Evolutionary conservation across 257 asterid genomes (phyloP).

Genomic region (Linaria vulgaris): DNA sequence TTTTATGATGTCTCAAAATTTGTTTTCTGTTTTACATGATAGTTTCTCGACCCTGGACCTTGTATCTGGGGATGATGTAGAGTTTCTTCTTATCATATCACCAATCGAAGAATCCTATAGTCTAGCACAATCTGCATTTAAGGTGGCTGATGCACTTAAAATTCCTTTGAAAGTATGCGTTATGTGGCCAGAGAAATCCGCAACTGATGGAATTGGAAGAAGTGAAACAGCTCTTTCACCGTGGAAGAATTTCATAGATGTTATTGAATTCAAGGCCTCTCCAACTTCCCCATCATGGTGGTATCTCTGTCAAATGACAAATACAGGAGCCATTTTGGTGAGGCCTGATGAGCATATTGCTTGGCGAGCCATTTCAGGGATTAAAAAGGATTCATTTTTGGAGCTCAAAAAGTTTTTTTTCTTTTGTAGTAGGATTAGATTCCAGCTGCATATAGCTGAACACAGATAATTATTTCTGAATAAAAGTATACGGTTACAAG

Average conservation of each 20-base stretch:
- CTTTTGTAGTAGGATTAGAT: conserved; percentile 42
- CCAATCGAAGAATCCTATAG: conserved; percentile 63
- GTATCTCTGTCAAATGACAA: conserved; percentile 72
- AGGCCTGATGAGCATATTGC: conserved; percentile 96
- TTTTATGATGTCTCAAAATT: neutral
- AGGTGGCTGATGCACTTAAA: conserved; percentile 56
- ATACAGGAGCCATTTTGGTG: conserved; percentile 77
- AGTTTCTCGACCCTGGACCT: conserved; percentile 75
- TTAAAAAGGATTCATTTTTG: conserved; percentile 31
- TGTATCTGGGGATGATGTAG: conserved; percentile 50
- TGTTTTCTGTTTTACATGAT: conserved; percentile 40
- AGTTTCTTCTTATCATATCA: conserved; percentile 79
- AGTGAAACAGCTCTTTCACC: conserved; percentile 52
- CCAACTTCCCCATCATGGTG: conserved; percentile 67
- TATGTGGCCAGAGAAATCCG: conserved; percentile 55
- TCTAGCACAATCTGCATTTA: conserved; percentile 66
- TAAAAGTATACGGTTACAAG: neutral
- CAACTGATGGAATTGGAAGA: conserved; percentile 28
- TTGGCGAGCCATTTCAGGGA: conserved; percentile 56
- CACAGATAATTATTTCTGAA: neutral
- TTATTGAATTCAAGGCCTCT: conserved; percentile 43
- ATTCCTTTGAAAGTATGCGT: conserved; percentile 60
- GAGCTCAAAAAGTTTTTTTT: conserved; percentile 55
- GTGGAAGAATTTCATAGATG: conserved; percentile 63
- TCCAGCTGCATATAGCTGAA: conserved; percentile 22